phyloP scores from a whole-genome alignment of 2,329 filamentous ascomycete genomes.

The Albophoma yamanashiensis region DNA sequence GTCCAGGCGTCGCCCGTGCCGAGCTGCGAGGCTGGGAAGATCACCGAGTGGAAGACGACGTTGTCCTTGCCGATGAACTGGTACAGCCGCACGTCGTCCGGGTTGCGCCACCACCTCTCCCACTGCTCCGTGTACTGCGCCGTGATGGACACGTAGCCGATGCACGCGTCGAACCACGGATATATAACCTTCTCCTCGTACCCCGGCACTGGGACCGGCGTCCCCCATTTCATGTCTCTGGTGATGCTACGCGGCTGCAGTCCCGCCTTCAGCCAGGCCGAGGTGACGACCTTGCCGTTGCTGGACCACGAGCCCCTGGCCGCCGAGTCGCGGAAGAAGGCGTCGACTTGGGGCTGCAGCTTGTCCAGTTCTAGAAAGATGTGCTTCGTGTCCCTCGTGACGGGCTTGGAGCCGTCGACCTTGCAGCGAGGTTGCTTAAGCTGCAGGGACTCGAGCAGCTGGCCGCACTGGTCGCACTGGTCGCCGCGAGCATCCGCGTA shows the following conservation, averaged over 20 bases:
- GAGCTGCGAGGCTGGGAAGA: constrained; percentile 80
- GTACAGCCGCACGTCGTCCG: constrained; percentile 77
- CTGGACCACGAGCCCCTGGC: constrained; percentile 65
- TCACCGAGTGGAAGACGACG: constrained; percentile 65
- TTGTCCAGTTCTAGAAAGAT: constrained; percentile 81
- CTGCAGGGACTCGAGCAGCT: constrained; percentile 60
- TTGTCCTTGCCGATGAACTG: constrained; percentile 84
- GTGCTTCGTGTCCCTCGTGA: constrained; percentile 76
- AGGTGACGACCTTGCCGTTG: constrained; percentile 67
- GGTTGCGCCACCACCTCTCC: constrained; percentile 92
- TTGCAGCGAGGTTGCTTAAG: constrained; percentile 85
- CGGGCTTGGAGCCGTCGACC: constrained; percentile 75
- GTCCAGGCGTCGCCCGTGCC: constrained; percentile 83
- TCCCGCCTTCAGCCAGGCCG: constrained; percentile 74
- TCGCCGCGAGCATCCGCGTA: constrained; percentile 63
- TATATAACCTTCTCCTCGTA: constrained; percentile 68
- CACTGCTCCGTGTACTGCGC: constrained; percentile 80
- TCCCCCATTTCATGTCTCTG: constrained; percentile 85
- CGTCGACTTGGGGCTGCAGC: constrained; percentile 63
- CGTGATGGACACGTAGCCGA: constrained; percentile 92
- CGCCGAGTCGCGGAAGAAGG: constrained; percentile 66
- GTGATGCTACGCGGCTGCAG: constrained; percentile 83
- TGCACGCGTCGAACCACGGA: constrained; percentile 86
- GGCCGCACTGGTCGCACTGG: constrained; percentile 66
- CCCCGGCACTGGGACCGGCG: constrained; percentile 38